Evolutionary conservation across 2,329 filamentous ascomycete species (phyloP).

Genomic region (Cladosporium sp.): DNA sequence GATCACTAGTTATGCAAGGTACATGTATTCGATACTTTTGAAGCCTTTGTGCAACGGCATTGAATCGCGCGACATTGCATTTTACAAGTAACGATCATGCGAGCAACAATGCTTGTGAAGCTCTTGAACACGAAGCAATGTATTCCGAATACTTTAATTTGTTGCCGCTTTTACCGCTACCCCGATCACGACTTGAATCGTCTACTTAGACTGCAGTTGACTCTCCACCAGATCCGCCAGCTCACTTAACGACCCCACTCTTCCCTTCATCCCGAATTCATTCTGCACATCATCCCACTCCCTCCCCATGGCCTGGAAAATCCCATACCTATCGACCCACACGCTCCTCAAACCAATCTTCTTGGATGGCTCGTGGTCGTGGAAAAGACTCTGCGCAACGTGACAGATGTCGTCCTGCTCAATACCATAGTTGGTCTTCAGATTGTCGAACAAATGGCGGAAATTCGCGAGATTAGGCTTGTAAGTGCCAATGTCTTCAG

Average conservation of each 20-base stretch:
- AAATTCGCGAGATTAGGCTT: conserved; percentile 66
- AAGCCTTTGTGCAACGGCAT: too few species aligned
- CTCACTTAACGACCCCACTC: conserved; percentile 56
- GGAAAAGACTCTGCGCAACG: conserved; percentile 63
- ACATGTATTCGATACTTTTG: too few species aligned
- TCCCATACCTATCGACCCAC: conserved; percentile 60
- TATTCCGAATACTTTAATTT: too few species aligned
- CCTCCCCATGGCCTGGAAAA: conserved; percentile 30
- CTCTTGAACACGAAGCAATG: too few species aligned
- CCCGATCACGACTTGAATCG: too few species aligned
- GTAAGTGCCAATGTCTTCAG: conserved; percentile 67
- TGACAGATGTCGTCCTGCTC: conserved; percentile 58
- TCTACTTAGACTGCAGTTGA: conserved; percentile 19
- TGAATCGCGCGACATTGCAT: too few species aligned
- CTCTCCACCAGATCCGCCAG: conserved; percentile 56
- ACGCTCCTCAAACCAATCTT: conserved; percentile 56
- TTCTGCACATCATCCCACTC: conserved; percentile 34
- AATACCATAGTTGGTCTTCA: conserved; percentile 53
- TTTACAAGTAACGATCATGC: too few species aligned
- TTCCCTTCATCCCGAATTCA: conserved; percentile 53
- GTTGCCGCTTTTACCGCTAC: too few species aligned
- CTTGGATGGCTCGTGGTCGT: conserved; percentile 65
- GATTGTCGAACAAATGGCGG: conserved; percentile 56
- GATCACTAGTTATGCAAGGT: too few species aligned
- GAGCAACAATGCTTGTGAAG: too few species aligned